Evolutionary conservation across 2,329 filamentous ascomycete genomes (phyloP), one percentile per base, ranked within the genome.

Genomic region (Leptosphaerulina australis): DNA sequence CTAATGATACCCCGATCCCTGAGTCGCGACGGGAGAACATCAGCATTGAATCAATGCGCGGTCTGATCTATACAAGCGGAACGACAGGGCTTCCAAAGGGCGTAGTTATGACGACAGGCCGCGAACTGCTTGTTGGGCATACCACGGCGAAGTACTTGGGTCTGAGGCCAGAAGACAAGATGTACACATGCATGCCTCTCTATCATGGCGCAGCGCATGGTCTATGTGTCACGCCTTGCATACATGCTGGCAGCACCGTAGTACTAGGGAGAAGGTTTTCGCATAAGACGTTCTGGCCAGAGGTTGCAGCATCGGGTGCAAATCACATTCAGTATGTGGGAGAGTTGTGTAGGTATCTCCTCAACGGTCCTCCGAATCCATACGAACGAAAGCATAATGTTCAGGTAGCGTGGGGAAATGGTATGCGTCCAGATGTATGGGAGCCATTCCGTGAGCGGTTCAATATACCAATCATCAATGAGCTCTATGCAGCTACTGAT

Each of bases 371-470:
- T 2, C 45, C 55, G n/a, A 69, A 67, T 34, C 53, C 60, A 9
- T 63, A 60, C 28, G 71, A 73, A 44, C 57, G 60, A 9, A 58
- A 57, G 10, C 67, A 74, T 46, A 68, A 64, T 14, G 69, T 71
- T 2, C 36, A 65, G 15, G 50, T 70, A 49, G 71, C 69, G 3
- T 74, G 67, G 68, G 72, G 73, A 10, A 76, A 76, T 39, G 73
- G 73, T n/a, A 72, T 76, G 69, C 53, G 73, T 10, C 70, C 71
- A 10, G 73, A 76, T 50, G 71, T 76, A 0, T 76, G 73, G 71
- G 70, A 73, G 44, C 62, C 59, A 0, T 76, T 76, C 47, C 64
- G 71, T 14, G 56, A 74, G 39, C 63, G 73, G 2, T 76, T 75
- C 50, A 63, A 64, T 11, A 73, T 75, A 29, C 66, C 69, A 4